Evolutionary conservation across 306 rosid species (phyloP), one percentile per base, ranked within the genome.

Genomic region (Urtica urens): DNA sequence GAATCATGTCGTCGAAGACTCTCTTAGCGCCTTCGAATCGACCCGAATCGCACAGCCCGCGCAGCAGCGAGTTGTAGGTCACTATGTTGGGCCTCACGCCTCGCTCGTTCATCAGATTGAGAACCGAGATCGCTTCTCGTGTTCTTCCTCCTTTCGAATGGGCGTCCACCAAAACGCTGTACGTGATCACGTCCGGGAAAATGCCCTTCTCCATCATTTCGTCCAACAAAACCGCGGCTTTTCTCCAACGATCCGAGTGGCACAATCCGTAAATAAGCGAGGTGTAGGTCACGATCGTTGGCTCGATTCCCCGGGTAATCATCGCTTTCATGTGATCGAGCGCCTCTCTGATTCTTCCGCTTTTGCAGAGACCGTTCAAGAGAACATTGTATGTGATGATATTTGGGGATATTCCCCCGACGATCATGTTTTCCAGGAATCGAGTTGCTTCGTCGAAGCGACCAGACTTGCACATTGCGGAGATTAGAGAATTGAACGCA

Each of bases 181-280:
- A 46, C n/a, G 33, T 46, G 13, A 46, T 14, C 5, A 46, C 31
- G 26, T 23, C 18, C 10, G 51, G 51, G 3, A 12, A 14, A 13
- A 46, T 24, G 0, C 9, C 33, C 26, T 13, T 17, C 5, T 12
- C 31, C 31, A 14, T 46, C 51, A 46, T 46, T 25, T 23, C 9
- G 7, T 24, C 31, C 14, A 46, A 46, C 31, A 46, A 46, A 10
- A 5, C 26, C 7, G 8, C n/a, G 20, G 33, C 31, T 23, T 46
- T 33, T 10, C 31, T 2, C 51, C 31, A 46, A 11, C 26, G 31
- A 19, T 33, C 16, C 6, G 33, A 46, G 15, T 46, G 29, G 3
- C 51, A 46, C 51, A 46, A 13, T 24, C 17, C 51, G 26, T 3
- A 23, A 2, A 46, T 10, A 23, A 23, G 15, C 23, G 65, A 52